These are phyloP conservation scores for Phytophthora cactorum DNA, from an alignment of 352 stramenopile species.

Conservation along the genomic window DNA sequence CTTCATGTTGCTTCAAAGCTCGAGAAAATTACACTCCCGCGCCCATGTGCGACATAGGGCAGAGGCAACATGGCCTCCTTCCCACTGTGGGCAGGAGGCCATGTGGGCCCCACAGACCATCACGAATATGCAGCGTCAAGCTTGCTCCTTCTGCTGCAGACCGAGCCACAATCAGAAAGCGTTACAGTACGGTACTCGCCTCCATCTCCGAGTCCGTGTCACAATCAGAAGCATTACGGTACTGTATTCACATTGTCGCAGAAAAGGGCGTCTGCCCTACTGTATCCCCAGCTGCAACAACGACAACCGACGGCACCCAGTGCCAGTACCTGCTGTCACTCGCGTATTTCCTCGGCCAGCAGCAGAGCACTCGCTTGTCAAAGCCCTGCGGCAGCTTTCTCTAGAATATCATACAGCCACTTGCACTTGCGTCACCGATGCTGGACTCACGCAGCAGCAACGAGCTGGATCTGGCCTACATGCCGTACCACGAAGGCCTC, in stretches of 20 bases:
- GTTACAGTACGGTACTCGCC: neutral
- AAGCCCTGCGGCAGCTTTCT: neutral
- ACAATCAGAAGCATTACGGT: conserved; percentile 16
- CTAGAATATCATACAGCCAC: neutral
- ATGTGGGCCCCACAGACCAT: neutral
- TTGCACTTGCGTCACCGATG: conserved; percentile 10
- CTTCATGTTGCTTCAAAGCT: conserved; percentile 13
- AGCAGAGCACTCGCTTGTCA: conserved; percentile 2
- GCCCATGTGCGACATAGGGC: neutral
- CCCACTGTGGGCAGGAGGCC: neutral
- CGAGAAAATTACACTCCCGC: conserved; percentile 7
- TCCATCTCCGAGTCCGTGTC: neutral
- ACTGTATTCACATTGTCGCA: neutral
- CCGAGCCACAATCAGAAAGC: neutral
- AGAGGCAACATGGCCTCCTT: conserved; percentile 11
- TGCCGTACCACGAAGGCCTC: conserved; percentile 58
- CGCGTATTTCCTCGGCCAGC: conserved; percentile 16
- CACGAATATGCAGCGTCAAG: neutral
- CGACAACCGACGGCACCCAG: conserved; percentile 10
- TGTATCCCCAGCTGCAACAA: conserved; percentile 19
- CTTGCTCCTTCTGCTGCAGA: neutral
- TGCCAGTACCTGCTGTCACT: conserved; percentile 28
- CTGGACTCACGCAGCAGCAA: conserved; percentile 34
- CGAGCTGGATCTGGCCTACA: conserved; percentile 51
- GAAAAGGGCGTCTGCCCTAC: conserved; percentile 5